Percentiles rank a stretch among this genome's conserved stretches.
Evolutionary conservation across 2,329 filamentous ascomycete species (phyloP).

Genomic region (Dactylellina drechsleri): DNA sequence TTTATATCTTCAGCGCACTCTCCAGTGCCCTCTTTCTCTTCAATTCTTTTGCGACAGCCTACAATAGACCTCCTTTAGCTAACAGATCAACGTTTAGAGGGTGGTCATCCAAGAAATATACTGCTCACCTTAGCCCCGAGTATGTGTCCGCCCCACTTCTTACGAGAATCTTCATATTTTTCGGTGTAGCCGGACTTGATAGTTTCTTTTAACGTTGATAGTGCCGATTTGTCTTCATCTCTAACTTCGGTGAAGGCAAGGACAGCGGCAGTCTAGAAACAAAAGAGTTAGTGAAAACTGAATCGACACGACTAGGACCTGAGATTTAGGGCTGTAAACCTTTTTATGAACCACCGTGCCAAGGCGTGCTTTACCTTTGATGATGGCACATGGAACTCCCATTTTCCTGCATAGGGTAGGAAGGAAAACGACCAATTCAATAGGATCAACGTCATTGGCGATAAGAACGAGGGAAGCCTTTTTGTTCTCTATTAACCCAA

Average conservation of each 20-base stretch:
- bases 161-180: constrained; percentile 89
- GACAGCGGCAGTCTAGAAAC: constrained; percentile 83
- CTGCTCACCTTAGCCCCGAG: constrained; percentile 88
- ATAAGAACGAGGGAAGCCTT: constrained; percentile 98
- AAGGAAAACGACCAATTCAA: constrained; percentile 99
- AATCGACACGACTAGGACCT: neutral
- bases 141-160: constrained; percentile 99
- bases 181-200: constrained; percentile 98
- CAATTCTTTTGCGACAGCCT: constrained; percentile 73
- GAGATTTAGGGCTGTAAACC: constrained; percentile 66
- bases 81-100: neutral
- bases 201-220: constrained; percentile 93
- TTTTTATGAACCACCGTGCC: constrained; percentile 99
- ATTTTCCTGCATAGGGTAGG: constrained; percentile 99
- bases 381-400: constrained; percentile 98
- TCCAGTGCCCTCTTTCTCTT: constrained; percentile 89
- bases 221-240: constrained; percentile 97
- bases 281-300: constrained; percentile 1
- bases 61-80: constrained; percentile 57
- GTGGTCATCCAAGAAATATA: neutral
- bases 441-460: constrained; percentile 99
- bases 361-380: constrained; percentile 99
- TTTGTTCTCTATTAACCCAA: constrained; percentile 98
- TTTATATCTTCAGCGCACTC: constrained; percentile 96
- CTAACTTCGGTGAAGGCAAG: constrained; percentile 96